Conservation (phyloP, 1,284 basidiomycete genomes). For the Anthracocystis setariae region DNA sequence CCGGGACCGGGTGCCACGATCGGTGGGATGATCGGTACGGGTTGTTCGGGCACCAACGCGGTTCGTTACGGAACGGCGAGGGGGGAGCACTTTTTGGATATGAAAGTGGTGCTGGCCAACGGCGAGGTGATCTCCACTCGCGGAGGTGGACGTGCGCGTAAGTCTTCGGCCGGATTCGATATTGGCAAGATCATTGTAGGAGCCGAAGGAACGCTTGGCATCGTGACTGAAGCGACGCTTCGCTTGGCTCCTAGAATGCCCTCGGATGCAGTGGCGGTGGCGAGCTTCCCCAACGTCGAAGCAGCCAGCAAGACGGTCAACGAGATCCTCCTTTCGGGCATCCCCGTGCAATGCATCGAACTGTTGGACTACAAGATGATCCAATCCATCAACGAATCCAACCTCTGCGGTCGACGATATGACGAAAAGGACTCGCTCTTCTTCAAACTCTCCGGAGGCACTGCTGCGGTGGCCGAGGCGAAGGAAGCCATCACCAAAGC, state of each 20-base stretch:
- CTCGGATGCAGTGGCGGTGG: constrained; percentile 72
- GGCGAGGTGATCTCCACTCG: constrained; percentile 95
- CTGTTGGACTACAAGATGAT: constrained; percentile 60
- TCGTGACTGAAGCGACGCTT: constrained; percentile 88
- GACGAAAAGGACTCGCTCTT: constrained; percentile 52
- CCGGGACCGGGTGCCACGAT: constrained; percentile 77
- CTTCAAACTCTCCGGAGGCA: constrained; percentile 54
- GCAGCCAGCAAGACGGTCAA: constrained; percentile 77
- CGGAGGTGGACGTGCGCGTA: constrained; percentile 73
- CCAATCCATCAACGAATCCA: constrained; percentile 59
- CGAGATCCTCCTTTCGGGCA: constrained; percentile 72
- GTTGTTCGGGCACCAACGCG: constrained; percentile 76
- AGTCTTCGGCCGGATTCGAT: constrained; percentile 91
- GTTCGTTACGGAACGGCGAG: constrained; percentile 88
- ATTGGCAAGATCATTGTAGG: constrained; percentile 91
- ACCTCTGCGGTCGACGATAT: constrained; percentile 65
- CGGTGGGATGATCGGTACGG: constrained; percentile 86
- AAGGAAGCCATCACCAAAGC: constrained; percentile 39
- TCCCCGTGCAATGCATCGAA: constrained; percentile 72
- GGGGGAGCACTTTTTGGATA: constrained; percentile 68
- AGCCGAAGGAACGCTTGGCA: constrained; percentile 91
- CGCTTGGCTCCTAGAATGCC: constrained; percentile 82
- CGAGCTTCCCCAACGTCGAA: constrained; percentile 71
- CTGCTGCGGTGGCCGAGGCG: constrained; percentile 64
- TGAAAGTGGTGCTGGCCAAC: constrained; percentile 77